Evolutionary conservation across 345 rosid species (phyloP).

Genomic region (Lepidium africanum): DNA sequence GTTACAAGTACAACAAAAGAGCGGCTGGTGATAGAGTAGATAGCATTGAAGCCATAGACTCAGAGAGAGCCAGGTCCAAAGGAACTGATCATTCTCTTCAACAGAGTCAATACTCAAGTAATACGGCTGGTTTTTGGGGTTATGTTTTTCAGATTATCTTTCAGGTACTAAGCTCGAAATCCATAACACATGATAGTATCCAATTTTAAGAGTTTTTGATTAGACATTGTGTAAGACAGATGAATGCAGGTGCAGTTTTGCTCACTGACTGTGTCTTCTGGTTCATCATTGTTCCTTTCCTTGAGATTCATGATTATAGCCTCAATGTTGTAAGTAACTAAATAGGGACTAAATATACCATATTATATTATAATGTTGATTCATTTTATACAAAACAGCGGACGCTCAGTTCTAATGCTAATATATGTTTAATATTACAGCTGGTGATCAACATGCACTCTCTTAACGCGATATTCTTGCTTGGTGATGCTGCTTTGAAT

Average conservation of each 20-base stretch:
- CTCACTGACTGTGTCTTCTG: constrained; percentile 93
- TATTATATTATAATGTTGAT: not conserved
- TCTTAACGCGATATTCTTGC: constrained; percentile 64
- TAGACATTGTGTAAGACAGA: constrained; percentile 36
- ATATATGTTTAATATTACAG: constrained; percentile 32
- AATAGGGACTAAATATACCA: not conserved
- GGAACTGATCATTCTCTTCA: constrained; percentile 16
- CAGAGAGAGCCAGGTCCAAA: constrained; percentile 57
- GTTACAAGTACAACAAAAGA: constrained; percentile 55
- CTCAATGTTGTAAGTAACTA: constrained; percentile 59
- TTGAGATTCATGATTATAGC: constrained; percentile 59
- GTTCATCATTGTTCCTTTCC: constrained; percentile 89
- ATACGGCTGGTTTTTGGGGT: constrained; percentile 56
- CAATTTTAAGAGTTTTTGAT: not conserved
- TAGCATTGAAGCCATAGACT: constrained; percentile 55
- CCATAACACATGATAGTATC: not conserved
- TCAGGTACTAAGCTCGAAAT: constrained; percentile 47
- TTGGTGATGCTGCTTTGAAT: constrained; percentile 76
- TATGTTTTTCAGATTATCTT: constrained; percentile 69
- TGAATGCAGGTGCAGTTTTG: constrained; percentile 97
- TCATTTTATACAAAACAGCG: not conserved
- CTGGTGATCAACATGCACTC: constrained; percentile 77
- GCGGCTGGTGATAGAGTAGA: constrained; percentile 57
- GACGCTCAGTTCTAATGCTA: not conserved
- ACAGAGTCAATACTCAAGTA: constrained; percentile 27